phyloP scores from a whole-genome alignment of 345 rosid species.

The Firmiana major region DNA sequence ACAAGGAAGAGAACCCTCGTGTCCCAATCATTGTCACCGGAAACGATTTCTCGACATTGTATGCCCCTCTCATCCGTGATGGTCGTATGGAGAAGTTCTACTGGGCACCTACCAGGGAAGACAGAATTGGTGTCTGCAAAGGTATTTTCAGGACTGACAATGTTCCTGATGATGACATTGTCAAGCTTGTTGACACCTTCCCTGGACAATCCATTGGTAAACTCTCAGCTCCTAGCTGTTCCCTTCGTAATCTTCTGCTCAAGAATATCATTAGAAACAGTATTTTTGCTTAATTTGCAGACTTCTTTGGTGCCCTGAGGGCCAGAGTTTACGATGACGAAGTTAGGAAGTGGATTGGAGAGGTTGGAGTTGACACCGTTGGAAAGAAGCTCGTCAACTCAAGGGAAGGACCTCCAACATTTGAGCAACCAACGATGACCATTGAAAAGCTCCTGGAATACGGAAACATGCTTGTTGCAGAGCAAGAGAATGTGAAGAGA shows the following conservation, averaged over 20 bases:
- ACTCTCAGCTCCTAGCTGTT: background rate
- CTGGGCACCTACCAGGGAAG: conserved; percentile 98
- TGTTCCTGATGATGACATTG: conserved; percentile 39
- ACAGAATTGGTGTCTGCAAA: conserved; percentile 84
- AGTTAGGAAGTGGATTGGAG: conserved; percentile 82
- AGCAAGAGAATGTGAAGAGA: conserved; percentile 95
- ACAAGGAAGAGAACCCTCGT: conserved; percentile 94
- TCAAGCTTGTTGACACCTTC: conserved; percentile 78
- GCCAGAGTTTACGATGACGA: conserved; percentile 96
- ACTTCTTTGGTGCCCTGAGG: conserved; percentile 93
- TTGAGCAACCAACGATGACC: conserved; percentile 77
- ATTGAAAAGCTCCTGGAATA: conserved; percentile 70
- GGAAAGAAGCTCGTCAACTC: conserved; percentile 96
- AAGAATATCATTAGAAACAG: background rate
- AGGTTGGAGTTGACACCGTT: conserved; percentile 51
- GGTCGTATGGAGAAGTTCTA: conserved; percentile 99
- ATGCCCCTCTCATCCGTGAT: conserved; percentile 97
- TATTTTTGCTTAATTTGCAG: conserved; percentile 26
- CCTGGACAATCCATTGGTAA: conserved; percentile 97
- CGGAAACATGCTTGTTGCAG: conserved; percentile 82
- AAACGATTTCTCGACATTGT: conserved; percentile 93
- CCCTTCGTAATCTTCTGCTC: background rate
- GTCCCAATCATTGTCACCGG: conserved; percentile 97
- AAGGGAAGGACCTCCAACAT: conserved; percentile 69
- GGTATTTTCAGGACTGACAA: conserved; percentile 79